These are phyloP conservation scores for Suillus weaverae DNA, from an alignment of 768 basidiomycete species.

Conservation along the genomic window DNA sequence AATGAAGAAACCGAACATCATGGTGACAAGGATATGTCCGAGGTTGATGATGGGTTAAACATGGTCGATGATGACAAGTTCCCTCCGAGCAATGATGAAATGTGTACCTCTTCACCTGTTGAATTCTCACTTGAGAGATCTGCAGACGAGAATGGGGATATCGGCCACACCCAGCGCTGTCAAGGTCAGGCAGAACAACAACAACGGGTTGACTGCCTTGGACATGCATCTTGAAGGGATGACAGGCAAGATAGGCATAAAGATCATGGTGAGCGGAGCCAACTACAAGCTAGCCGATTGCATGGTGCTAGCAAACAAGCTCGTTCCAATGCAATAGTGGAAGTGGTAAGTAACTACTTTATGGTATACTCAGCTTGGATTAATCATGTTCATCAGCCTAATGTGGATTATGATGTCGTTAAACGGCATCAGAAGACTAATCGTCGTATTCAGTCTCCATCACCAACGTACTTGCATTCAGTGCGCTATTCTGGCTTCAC, in stretches of 20 bases:
- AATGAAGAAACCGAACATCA: background rate
- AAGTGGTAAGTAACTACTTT: background rate
- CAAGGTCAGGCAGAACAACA: background rate
- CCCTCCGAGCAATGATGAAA: background rate
- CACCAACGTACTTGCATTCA: background rate
- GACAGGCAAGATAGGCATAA: background rate
- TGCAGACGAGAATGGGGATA: background rate
- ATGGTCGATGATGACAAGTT: background rate
- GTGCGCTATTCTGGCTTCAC: background rate
- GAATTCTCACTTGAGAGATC: background rate
- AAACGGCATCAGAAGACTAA: background rate
- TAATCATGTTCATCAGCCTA: background rate
- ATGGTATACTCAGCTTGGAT: background rate
- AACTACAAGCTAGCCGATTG: background rate
- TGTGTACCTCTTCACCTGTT: background rate
- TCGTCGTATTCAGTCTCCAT: background rate
- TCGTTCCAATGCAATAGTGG: background rate
- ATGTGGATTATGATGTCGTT: background rate
- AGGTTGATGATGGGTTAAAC: background rate
- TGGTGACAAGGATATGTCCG: background rate
- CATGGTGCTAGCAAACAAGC: background rate
- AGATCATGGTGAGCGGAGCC: background rate
- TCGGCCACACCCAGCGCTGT: background rate
- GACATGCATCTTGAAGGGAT: background rate
- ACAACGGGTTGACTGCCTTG: background rate